These are phyloP conservation scores for Speleostelium caveatum DNA, from an alignment of 78 protist species.

Conservation along the genomic window DNA sequence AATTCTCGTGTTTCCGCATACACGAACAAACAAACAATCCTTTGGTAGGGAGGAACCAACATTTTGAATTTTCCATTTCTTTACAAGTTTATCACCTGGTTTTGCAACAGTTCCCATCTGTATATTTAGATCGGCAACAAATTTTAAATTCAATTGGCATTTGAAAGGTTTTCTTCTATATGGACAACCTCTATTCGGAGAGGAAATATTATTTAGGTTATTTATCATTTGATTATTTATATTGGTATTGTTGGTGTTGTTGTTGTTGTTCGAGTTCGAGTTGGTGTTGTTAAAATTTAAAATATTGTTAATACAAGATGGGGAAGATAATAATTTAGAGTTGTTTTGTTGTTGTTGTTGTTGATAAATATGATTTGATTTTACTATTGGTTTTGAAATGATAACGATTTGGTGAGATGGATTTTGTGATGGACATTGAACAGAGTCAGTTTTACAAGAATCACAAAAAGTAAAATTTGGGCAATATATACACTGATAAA, in stretches of 20 bases:
- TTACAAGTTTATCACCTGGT: slow-evolving; percentile 21
- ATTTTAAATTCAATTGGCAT: slow-evolving; percentile 17
- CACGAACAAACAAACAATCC: slow-evolving; percentile 75
- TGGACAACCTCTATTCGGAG: slow-evolving; percentile 62
- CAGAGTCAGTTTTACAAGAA: slow-evolving; percentile 10
- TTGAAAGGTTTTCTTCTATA: slow-evolving; percentile 20
- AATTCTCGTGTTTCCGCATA: slow-evolving; percentile 49
- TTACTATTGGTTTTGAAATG: slow-evolving; percentile 19
- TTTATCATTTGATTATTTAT: too few species aligned
- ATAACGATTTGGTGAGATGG: slow-evolving; percentile 22
- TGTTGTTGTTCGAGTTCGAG: neutral
- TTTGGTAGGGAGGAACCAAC: slow-evolving; percentile 36
- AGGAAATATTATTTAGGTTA: too few species aligned
- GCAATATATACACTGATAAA: slow-evolving; percentile 41
- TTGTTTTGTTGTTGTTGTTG: neutral
- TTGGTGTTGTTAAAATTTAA: neutral
- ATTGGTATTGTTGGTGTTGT: neutral
- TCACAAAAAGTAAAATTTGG: slow-evolving; percentile 34
- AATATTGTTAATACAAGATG: neutral
- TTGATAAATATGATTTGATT: too few species aligned
- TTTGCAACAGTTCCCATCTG: slow-evolving; percentile 25
- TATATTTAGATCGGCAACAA: slow-evolving; percentile 26
- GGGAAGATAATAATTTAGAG: neutral
- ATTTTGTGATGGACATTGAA: slow-evolving; percentile 14
- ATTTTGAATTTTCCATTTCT: slow-evolving; percentile 47